Evolutionary conservation across 2,329 filamentous ascomycete species (phyloP).

Genomic region (Aureobasidium sp.): DNA sequence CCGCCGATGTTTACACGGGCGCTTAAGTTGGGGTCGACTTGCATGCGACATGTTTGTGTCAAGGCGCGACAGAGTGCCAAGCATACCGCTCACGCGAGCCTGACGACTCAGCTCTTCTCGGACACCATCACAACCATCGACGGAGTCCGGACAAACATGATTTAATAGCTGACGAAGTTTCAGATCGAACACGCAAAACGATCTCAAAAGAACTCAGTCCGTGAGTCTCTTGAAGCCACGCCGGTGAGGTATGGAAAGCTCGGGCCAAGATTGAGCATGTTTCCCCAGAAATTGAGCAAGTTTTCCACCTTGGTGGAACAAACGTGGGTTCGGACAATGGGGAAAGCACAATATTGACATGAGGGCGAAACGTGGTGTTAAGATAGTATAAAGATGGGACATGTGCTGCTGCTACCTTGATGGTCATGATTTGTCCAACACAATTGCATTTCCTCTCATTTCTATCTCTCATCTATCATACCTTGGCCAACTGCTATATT

Average conservation of each 20-base stretch:
- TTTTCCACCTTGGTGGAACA: conserved; percentile 4
- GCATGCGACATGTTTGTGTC: too few species aligned
- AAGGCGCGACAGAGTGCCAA: too few species aligned
- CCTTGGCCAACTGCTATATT: background rate
- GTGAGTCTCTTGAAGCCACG: background rate
- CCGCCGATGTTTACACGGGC: too few species aligned
- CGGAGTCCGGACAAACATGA: background rate
- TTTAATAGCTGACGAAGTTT: background rate
- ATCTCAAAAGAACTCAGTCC: conserved; percentile 1
- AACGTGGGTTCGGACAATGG: background rate
- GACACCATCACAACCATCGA: too few species aligned
- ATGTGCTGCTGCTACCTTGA: conserved; percentile 1
- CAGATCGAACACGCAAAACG: background rate
- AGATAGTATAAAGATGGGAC: background rate
- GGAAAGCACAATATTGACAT: background rate
- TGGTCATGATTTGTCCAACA: background rate
- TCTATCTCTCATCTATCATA: background rate
- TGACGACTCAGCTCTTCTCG: too few species aligned
- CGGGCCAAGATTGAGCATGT: background rate
- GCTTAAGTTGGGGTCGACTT: too few species aligned
- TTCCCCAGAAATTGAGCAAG: conserved; percentile 3
- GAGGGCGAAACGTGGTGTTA: background rate
- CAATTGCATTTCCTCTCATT: background rate
- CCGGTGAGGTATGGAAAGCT: background rate
- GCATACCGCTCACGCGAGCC: too few species aligned